A percentile compares a stretch with the other conserved stretches of the same genome.
Evolutionary conservation across 257 asterid genomes (phyloP).

Genomic region (Fraxinus pennsylvanica): DNA sequence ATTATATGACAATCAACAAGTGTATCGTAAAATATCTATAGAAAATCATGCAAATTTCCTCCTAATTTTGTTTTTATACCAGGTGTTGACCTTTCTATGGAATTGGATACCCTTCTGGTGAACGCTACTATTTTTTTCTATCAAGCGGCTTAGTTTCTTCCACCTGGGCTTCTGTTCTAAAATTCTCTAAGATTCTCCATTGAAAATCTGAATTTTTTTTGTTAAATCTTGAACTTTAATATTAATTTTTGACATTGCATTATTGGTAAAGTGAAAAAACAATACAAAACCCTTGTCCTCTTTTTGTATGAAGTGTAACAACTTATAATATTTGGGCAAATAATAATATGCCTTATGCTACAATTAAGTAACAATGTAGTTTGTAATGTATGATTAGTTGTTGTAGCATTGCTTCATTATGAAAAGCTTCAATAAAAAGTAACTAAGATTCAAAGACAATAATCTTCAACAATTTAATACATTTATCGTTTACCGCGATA

Average conservation of each 20-base stretch:
- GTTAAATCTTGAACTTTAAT: background rate
- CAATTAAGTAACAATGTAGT: background rate
- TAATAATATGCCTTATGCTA: slow-evolving; percentile 6
- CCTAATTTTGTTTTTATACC: background rate
- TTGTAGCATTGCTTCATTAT: slow-evolving; percentile 20
- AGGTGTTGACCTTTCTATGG: background rate
- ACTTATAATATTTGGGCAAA: slow-evolving; percentile 11
- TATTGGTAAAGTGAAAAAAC: slow-evolving; percentile 26
- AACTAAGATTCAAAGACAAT: background rate
- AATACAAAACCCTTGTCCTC: slow-evolving; percentile 17
- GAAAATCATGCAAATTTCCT: background rate
- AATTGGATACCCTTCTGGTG: background rate
- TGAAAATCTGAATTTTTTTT: slow-evolving; percentile 6
- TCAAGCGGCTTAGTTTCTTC: background rate
- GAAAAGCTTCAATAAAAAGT: background rate
- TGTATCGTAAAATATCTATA: background rate
- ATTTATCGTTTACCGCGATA: background rate
- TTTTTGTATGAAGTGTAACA: slow-evolving; percentile 21
- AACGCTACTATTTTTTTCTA: background rate
- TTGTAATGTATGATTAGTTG: slow-evolving; percentile 12
- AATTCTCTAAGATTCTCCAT: slow-evolving; percentile 27
- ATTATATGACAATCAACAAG: background rate
- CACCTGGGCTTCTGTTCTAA: slow-evolving; percentile 21
- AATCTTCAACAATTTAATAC: background rate
- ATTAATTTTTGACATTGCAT: background rate